A percentile compares a stretch with the other conserved stretches of the same genome.
Conservation (phyloP, 441 rosid genomes). For the Rhodomyrtus psidioides region DNA sequence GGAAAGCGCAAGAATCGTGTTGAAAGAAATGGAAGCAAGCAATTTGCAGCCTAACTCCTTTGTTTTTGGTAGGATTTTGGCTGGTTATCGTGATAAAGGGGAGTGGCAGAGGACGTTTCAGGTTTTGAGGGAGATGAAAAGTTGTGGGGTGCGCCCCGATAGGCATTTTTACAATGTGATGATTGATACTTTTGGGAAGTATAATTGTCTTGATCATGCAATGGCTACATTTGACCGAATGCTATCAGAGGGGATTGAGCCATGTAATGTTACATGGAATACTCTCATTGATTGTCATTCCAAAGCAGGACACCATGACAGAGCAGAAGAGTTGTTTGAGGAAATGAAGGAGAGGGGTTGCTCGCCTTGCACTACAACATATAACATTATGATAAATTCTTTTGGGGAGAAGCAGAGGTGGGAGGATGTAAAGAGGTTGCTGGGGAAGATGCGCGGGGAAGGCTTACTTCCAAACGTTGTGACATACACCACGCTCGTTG, state of each 20-base stretch:
- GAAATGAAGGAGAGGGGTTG: conserved; percentile 71
- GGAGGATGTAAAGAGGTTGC: conserved; percentile 66
- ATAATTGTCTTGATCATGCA: conserved; percentile 85
- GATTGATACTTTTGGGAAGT: conserved; percentile 94
- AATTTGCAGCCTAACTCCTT: conserved; percentile 69
- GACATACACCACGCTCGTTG: conserved; percentile 86
- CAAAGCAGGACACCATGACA: conserved; percentile 61
- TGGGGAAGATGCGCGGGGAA: conserved; percentile 56
- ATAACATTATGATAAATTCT: conserved; percentile 85
- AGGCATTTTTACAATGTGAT: conserved; percentile 87
- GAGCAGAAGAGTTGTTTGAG: conserved; percentile 76
- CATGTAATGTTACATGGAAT: conserved; percentile 91
- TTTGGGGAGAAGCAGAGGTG: conserved; percentile 80
- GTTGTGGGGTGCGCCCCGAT: conserved; percentile 73
- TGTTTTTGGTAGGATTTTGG: conserved; percentile 74
- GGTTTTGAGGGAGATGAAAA: conserved; percentile 87
- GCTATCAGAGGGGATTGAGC: conserved; percentile 74
- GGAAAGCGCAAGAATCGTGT: conserved; percentile 90
- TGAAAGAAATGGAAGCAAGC: conserved; percentile 91
- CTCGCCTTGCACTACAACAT: conserved; percentile 74
- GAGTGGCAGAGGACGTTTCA: conserved; percentile 96
- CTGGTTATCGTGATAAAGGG: conserved; percentile 80
- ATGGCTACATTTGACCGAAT: conserved; percentile 77
- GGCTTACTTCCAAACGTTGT: conserved; percentile 67
- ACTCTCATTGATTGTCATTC: conserved; percentile 90